Conservation (phyloP, 2,329 filamentous ascomycete species). For the Pestalotiopsis sp. region DNA sequence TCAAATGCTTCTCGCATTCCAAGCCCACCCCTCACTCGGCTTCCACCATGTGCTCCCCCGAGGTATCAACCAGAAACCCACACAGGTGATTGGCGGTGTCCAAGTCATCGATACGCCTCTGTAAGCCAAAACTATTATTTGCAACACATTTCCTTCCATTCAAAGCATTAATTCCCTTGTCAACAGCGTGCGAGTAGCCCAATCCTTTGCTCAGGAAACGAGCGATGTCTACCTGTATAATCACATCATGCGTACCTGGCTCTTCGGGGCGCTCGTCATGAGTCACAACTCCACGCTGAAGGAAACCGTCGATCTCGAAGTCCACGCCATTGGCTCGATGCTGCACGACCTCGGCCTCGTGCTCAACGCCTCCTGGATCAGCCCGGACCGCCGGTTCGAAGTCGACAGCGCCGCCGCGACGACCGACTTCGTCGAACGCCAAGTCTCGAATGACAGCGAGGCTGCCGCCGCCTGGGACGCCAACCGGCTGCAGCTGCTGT, state of each 20-base stretch:
- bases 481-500: conserved; percentile 45
- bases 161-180: too few species aligned
- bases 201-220: conserved; percentile 10
- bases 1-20: too few species aligned
- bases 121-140: too few species aligned
- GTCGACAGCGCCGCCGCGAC: conserved; percentile 51
- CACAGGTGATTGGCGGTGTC: neutral
- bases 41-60: too few species aligned
- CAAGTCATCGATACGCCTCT: conserved; percentile 5
- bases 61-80: neutral
- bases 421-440: conserved; percentile 36
- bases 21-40: too few species aligned
- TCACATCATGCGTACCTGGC: conserved; percentile 20
- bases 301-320: conserved; percentile 36
- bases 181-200: conserved; percentile 11
- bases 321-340: conserved; percentile 39
- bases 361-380: conserved; percentile 34
- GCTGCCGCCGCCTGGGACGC: conserved; percentile 36
- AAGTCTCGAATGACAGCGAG: conserved; percentile 17
- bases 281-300: conserved; percentile 22
- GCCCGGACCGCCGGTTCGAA: conserved; percentile 50
- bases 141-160: too few species aligned
- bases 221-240: conserved; percentile 11
- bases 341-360: conserved; percentile 44
- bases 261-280: conserved; percentile 17